A percentile compares a stretch with the other conserved stretches of the same genome.
These are phyloP conservation scores for Gremmenia infestans DNA, from an alignment of 2,329 filamentous ascomycete species.

Conservation along the genomic window DNA sequence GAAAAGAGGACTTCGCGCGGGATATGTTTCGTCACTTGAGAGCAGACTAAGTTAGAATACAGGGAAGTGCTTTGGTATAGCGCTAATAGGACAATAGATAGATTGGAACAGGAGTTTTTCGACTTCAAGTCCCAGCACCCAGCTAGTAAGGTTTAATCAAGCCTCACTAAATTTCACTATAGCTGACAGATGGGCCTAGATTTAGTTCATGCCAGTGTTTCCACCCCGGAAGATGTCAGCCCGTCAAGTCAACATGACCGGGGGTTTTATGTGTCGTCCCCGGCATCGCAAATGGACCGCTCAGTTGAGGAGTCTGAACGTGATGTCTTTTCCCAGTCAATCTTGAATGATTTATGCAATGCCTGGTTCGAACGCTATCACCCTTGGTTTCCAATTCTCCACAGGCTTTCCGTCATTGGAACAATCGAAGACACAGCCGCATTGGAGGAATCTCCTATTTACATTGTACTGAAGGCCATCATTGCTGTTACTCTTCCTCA, in stretches of 20 bases:
- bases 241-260: constrained; percentile 20
- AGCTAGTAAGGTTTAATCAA: neutral
- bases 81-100: constrained; percentile 4
- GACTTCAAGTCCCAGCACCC: constrained; percentile 11
- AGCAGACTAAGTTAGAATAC: constrained; percentile 30
- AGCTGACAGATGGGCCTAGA: neutral
- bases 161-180: too few relatives aligned
- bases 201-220: neutral
- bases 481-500: constrained; percentile 28
- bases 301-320: constrained; percentile 4
- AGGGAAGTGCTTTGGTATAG: neutral
- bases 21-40: constrained; percentile 36
- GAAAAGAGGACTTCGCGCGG: constrained; percentile 31
- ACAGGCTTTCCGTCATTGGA: constrained; percentile 11
- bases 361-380: constrained; percentile 35
- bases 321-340: constrained; percentile 11
- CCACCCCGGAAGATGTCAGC: neutral
- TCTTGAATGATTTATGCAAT: constrained; percentile 22
- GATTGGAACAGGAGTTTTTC: constrained; percentile 21
- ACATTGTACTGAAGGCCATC: constrained; percentile 30
- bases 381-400: constrained; percentile 34
- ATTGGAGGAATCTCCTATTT: constrained; percentile 17
- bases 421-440: constrained; percentile 2
- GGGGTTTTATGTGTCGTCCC: neutral
- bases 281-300: constrained; percentile 4